These are phyloP conservation scores for Berkeleyomyces rouxiae DNA, from an alignment of 2,329 filamentous ascomycete species.

Conservation along the genomic window DNA sequence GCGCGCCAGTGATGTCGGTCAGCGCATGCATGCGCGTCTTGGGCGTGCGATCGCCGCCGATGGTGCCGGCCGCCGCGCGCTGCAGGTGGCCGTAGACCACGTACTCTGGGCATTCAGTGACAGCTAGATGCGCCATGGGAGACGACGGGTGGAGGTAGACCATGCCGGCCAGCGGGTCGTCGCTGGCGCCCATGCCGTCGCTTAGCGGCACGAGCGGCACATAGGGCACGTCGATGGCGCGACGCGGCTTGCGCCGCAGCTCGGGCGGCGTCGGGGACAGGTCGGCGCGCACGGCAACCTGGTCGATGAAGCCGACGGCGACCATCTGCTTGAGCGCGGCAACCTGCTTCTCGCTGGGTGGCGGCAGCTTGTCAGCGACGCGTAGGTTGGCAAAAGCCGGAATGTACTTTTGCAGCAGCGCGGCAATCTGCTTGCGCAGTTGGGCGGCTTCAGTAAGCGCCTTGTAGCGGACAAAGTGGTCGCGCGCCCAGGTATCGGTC, in stretches of 20 bases:
- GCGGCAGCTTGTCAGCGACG: constrained; percentile 39
- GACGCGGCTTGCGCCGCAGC: constrained; percentile 33
- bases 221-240: constrained; percentile 88
- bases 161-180: constrained; percentile 25
- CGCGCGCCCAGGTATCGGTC: constrained; percentile 57
- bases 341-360: constrained; percentile 50
- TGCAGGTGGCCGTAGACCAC: constrained; percentile 80
- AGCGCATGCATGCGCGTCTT: constrained; percentile 81
- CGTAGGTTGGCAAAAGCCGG: constrained; percentile 42
- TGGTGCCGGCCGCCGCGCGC: constrained; percentile 33
- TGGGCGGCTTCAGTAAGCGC: constrained; percentile 73
- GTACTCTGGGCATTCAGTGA: constrained; percentile 67
- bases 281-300: constrained; percentile 83
- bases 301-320: constrained; percentile 83
- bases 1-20: constrained; percentile 57
- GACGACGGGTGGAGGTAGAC: constrained; percentile 84
- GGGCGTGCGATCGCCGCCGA: constrained; percentile 34
- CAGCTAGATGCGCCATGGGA: constrained; percentile 51
- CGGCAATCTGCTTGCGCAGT: constrained; percentile 66
- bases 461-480: constrained; percentile 76
- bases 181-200: constrained; percentile 15
- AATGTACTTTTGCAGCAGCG: constrained; percentile 43
- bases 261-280: constrained; percentile 58
- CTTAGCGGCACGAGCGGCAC: constrained; percentile 62
- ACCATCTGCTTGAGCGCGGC: constrained; percentile 79